Base-by-base conservation (phyloP, 495 filamentous ascomycete species). In the Massariosphaeria phaeospora region DNA sequence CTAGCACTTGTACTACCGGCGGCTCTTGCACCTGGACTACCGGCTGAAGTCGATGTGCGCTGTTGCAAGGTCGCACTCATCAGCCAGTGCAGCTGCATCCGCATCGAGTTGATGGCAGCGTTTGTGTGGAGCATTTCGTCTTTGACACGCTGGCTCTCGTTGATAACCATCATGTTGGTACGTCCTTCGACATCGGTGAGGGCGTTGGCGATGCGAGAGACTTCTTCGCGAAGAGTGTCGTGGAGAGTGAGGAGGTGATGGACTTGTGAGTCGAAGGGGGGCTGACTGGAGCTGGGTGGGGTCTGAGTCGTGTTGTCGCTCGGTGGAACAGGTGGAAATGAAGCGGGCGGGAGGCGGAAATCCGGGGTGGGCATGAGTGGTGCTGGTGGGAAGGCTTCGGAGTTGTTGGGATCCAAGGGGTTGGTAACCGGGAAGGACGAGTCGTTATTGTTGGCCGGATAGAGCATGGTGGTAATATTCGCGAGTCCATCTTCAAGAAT, bases 61-160 rank as follows among this genome's bases (percentile, higher is more conserved):
- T 61, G 52, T 51, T 84, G 79, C 52, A 83, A 67, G 9, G 80
- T 75, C 10, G 80, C 73, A 29, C 77, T 81, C 69, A 83, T 75
- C 8, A 87, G 74, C 82, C 84, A 86, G 48, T 85, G 82, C 12
- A 88, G 70, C 59, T 87, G 84, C 74, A 83, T 78, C 30, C 82
- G 75, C 33, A 86, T 75, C 23, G 73, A 75, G 55, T 74, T 76
- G 39, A 87, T 73, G 13, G 80, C 82, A 5, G 84, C 82, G 48
- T 81, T 83, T 0, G 79, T 79, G 48, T 83, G 80, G 1, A 81
- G 76, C 69, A 85, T 76, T 52, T 87, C 83, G 59, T 87, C 84
- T 50, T 84, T 81, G 41, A 77, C 73, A 6, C 82, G 78, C 25
- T 86, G 71, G 33, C 72, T 81, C 66, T 86, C 84, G 63, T 83